Evolutionary conservation across 257 asterid genomes (phyloP).

Genomic region (Solanum corneliomulleri): DNA sequence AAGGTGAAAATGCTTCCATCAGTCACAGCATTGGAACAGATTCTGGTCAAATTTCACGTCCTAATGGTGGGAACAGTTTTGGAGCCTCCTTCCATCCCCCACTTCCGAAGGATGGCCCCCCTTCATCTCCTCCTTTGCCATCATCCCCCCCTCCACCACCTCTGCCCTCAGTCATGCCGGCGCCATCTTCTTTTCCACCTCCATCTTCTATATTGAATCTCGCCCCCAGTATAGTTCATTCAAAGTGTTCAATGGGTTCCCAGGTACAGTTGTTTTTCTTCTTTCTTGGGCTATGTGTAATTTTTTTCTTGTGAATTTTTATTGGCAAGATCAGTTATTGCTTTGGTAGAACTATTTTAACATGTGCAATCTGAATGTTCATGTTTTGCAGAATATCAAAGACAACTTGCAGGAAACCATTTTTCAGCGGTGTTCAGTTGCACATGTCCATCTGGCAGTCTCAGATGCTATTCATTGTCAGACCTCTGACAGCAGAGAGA

Average conservation of each 20-base stretch:
- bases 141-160: conserved; percentile 26
- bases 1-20: conserved; percentile 30
- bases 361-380: not conserved
- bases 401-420: conserved; percentile 22
- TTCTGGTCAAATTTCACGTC: conserved; percentile 16
- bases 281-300: not conserved
- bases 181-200: conserved; percentile 11
- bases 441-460: conserved; percentile 19
- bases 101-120: conserved; percentile 32
- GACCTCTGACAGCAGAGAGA: conserved; percentile 29
- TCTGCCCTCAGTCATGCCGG: conserved; percentile 8
- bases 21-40: conserved; percentile 19
- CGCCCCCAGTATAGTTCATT: conserved; percentile 16
- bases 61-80: conserved; percentile 18
- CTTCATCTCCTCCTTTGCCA: conserved; percentile 38
- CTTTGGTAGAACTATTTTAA: conserved; percentile 3
- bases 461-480: conserved; percentile 31
- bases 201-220: conserved; percentile 20
- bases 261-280: conserved; percentile 26
- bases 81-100: conserved; percentile 18
- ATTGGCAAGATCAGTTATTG: not conserved
- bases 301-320: not conserved
- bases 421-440: conserved; percentile 21
- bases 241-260: conserved; percentile 29
- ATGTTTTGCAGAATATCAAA: conserved; percentile 30